Evolutionary conservation across 2,329 filamentous ascomycete species (phyloP), one percentile per base, ranked within the genome.

Genomic region (Helicocarpus griseus): DNA sequence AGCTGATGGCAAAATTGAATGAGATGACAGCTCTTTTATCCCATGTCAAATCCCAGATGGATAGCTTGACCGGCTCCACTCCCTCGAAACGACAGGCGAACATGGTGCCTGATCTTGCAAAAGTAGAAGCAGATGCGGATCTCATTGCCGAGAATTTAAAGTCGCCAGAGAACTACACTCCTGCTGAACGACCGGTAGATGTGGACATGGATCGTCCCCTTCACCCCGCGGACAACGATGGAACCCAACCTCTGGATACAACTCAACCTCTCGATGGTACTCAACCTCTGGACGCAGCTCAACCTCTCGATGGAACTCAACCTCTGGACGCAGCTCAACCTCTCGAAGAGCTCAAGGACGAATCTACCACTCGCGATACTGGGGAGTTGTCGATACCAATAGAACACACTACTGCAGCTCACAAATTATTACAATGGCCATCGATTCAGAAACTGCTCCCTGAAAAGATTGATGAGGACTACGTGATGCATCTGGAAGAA

Each of bases 341-440:
- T 5, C 6, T 24, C 3, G 35, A 49, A 13, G 36, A 19, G 7
- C 7, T 46, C 57, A 58, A 51, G 57, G 62, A 57, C 13, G 74
- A 51, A 48, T 9, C 76, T 79, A 5, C 71, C 69, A 11, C 77
- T 77, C 1, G 47, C 8, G 65, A 69, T 28, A 65, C 67, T 26
- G 82, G 81, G 44, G 77, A 82, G 57, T 79, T 86, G 13, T 80
- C 85, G 1, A 87, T 95, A 51, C 87, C 89, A 0, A 80, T 83
- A 26, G 87, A 95, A 58, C 91, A 97, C 63, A 94, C 88, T 0
- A 96, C 90, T 0, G 81, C 89, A n/a, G 89, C 89, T 1, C 87
- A 93, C 48, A 80, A 89, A 56, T 73, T 97, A 17, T 72, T 97
- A 26, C 76, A 79, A 44, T 89, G 86, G 82, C 78, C 78, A 0